Percentiles rank a stretch among this genome's conserved stretches.
These are phyloP conservation scores for Sporothrix pallida DNA, from an alignment of 2,329 filamentous ascomycete species.

Conservation along the genomic window DNA sequence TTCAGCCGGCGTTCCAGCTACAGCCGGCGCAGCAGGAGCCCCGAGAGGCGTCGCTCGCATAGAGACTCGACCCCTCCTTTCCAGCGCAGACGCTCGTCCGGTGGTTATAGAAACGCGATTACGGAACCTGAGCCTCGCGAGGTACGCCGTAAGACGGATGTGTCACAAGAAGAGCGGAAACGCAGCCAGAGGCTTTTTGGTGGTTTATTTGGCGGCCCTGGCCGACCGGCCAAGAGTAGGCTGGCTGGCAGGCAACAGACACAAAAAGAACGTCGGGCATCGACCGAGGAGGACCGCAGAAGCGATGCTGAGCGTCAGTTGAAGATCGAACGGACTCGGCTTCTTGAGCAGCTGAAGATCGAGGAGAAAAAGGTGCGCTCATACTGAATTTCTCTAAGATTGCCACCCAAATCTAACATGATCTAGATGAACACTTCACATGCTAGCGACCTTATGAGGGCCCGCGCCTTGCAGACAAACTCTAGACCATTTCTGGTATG, in stretches of 20 bases:
- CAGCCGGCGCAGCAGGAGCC: conserved; percentile 10
- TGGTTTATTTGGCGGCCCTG: conserved; percentile 76
- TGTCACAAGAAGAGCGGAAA: conserved; percentile 76
- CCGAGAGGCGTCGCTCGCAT: not conserved
- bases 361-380: conserved; percentile 68
- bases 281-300: conserved; percentile 73
- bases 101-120: not conserved
- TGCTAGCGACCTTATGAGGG: conserved; percentile 70
- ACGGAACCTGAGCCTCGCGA: conserved; percentile 23
- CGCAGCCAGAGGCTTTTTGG: conserved; percentile 87
- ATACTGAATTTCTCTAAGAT: too few species aligned
- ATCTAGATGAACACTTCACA: conserved; percentile 71
- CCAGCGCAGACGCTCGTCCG: conserved; percentile 7
- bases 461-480: conserved; percentile 74
- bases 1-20: not conserved
- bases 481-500: conserved; percentile 76
- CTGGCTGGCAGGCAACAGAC: conserved; percentile 64
- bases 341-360: conserved; percentile 73
- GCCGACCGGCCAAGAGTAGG: conserved; percentile 67
- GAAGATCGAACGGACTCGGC: conserved; percentile 64
- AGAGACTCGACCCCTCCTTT: not conserved
- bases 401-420: conserved; percentile 39
- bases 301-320: conserved; percentile 69
- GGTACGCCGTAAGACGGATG: conserved; percentile 40
- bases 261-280: conserved; percentile 73